These are phyloP conservation scores for Sclerotinia spermophila DNA, from an alignment of 2,329 filamentous ascomycete species.

Conservation along the genomic window DNA sequence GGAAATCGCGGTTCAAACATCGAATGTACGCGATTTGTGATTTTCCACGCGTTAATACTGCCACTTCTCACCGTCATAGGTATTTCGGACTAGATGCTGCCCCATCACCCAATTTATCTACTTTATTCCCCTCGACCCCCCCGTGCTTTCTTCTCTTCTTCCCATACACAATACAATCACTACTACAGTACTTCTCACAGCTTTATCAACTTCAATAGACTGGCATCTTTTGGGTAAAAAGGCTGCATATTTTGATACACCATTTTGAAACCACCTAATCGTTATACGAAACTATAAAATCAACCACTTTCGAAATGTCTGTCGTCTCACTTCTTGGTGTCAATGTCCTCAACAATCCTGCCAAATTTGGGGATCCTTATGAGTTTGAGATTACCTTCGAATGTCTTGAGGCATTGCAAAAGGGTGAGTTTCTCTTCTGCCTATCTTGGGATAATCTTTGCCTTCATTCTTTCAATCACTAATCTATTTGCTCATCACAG, in stretches of 20 bases:
- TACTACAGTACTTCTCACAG: not conserved
- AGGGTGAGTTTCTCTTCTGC: slow-evolving; percentile 55
- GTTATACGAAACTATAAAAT: not conserved
- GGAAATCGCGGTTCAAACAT: slow-evolving; percentile 12
- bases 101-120: slow-evolving; percentile 14
- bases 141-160: not conserved
- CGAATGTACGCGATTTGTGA: slow-evolving; percentile 4
- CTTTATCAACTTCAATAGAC: not conserved
- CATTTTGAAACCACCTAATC: not conserved
- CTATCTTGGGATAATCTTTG: not conserved
- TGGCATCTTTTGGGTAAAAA: slow-evolving; percentile 10
- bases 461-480: slow-evolving; percentile 6
- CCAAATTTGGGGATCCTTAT: slow-evolving; percentile 87
- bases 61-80: not conserved
- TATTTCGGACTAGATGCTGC: not conserved
- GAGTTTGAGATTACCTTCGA: slow-evolving; percentile 99
- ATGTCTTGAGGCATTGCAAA: slow-evolving; percentile 89
- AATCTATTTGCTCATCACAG: slow-evolving; percentile 45
- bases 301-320: slow-evolving; percentile 63
- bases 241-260: not conserved
- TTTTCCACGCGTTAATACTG: not conserved
- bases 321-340: slow-evolving; percentile 95
- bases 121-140: not conserved
- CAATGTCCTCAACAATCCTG: slow-evolving; percentile 95
- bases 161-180: not conserved